These are phyloP conservation scores for Stephania japonica DNA, from an alignment of 164 flowering plant genomes.

Conservation along the genomic window DNA sequence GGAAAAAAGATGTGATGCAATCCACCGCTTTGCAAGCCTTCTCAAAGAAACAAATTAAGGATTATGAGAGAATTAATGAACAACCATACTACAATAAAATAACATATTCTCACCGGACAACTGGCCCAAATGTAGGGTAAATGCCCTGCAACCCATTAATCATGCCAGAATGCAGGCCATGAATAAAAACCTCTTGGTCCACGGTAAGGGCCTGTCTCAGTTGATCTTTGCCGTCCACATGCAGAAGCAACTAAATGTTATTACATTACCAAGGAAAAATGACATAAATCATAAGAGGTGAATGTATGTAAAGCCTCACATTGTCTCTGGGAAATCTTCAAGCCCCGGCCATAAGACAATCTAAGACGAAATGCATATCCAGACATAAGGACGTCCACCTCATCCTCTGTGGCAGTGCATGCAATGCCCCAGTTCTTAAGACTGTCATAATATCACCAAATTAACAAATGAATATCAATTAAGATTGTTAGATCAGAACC, in stretches of 20 bases:
- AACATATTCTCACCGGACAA: constrained; percentile 54
- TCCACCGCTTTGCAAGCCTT: constrained; percentile 98
- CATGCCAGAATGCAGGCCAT: constrained; percentile 89
- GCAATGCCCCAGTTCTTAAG: constrained; percentile 62
- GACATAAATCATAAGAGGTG: not conserved
- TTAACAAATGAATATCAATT: constrained; percentile 4
- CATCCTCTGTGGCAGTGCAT: constrained; percentile 67
- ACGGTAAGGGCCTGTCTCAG: constrained; percentile 36
- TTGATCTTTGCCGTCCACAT: constrained; percentile 42
- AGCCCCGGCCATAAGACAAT: constrained; percentile 83
- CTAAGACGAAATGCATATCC: constrained; percentile 91
- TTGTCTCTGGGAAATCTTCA: constrained; percentile 48
- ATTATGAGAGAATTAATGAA: not conserved
- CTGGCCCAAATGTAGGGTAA: constrained; percentile 67
- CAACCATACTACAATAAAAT: not conserved
- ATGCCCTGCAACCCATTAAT: constrained; percentile 80
- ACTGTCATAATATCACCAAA: constrained; percentile 39
- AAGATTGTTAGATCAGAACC: not conserved
- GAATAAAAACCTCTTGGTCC: constrained; percentile 59
- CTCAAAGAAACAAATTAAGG: constrained; percentile 13
- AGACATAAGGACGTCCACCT: constrained; percentile 69
- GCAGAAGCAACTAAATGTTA: constrained; percentile 7
- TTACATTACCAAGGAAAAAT: constrained; percentile 1
- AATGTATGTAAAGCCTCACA: constrained; percentile 28
- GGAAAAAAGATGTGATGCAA: constrained; percentile 91